These are phyloP conservation scores for Kalmusia sp. DNA, from an alignment of 2,329 filamentous ascomycete genomes.

Conservation along the genomic window DNA sequence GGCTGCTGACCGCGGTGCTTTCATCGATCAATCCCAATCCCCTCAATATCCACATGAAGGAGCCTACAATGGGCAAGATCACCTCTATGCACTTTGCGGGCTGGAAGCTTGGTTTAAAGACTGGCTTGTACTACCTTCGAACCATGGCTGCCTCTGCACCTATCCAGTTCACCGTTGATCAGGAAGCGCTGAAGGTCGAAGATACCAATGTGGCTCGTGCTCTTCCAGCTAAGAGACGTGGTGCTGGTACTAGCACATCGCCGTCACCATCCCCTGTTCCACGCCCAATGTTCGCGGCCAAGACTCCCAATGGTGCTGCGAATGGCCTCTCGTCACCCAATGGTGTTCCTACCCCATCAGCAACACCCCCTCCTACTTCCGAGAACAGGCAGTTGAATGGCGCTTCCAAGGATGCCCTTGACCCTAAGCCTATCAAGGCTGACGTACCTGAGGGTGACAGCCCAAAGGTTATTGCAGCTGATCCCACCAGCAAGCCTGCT, in stretches of 20 bases:
- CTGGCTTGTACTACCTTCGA: constrained; percentile 99
- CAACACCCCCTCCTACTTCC: constrained; percentile 67
- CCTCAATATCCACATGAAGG: constrained; percentile 99
- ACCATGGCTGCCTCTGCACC: constrained; percentile 96
- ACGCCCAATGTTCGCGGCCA: constrained; percentile 70
- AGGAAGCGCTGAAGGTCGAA: constrained; percentile 87
- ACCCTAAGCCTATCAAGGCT: constrained; percentile 75
- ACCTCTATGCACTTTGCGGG: constrained; percentile 99
- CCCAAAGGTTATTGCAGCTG: constrained; percentile 77
- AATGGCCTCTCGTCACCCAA: constrained; percentile 52
- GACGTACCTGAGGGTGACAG: constrained; percentile 79
- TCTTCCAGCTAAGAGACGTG: constrained; percentile 71
- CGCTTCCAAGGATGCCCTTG: constrained; percentile 64
- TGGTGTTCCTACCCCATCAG: constrained; percentile 72
- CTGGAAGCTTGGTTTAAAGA: constrained; percentile 99
- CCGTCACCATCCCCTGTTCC: constrained; percentile 67
- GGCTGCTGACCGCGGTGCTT: constrained; percentile 97
- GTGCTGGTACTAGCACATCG: constrained; percentile 44
- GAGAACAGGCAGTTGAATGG: constrained; percentile 50
- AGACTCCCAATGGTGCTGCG: constrained; percentile 53
- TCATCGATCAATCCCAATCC: constrained; percentile 99
- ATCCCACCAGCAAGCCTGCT: constrained; percentile 67
- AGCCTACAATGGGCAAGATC: constrained; percentile 99
- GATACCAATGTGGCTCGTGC: constrained; percentile 79
- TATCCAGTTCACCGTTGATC: constrained; percentile 99